Evolutionary conservation across 1,284 basidiomycete genomes (phyloP).

Genomic region (Microbotryum violaceum): DNA sequence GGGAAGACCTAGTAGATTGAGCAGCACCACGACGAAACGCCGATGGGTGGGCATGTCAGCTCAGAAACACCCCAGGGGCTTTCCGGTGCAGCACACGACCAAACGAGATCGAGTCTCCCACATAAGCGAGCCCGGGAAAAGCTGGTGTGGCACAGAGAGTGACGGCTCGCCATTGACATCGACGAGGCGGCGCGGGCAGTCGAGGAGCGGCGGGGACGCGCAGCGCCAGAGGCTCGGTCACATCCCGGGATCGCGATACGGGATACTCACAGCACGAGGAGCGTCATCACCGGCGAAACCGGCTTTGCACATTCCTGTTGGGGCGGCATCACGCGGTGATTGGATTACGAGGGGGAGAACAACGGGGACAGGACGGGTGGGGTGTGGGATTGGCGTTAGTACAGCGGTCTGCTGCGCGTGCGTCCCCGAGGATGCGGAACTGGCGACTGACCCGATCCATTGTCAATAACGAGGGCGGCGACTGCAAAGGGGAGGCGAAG

Average conservation of each 20-base stretch:
- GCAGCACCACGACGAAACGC: no score
- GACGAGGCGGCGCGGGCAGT: no score
- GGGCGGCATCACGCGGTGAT: slow-evolving; percentile 39
- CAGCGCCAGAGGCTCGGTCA: no score
- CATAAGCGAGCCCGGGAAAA: no score
- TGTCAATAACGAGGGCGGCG: slow-evolving; percentile 41
- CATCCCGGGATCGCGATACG: background rate
- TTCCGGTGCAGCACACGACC: no score
- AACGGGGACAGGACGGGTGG: background rate
- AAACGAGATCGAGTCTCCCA: no score
- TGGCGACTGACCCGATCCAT: slow-evolving; percentile 29
- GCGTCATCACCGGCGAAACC: slow-evolving; percentile 74
- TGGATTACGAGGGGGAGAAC: background rate
- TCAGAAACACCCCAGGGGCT: no score
- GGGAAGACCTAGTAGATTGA: slow-evolving; percentile 43
- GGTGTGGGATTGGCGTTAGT: background rate
- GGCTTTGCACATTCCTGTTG: slow-evolving; percentile 77
- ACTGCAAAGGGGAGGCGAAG: slow-evolving; percentile 26
- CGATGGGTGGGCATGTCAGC: background rate
- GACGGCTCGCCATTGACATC: no score
- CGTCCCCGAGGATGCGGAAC: background rate
- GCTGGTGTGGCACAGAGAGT: no score
- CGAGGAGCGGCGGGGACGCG: no score
- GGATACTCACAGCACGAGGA: slow-evolving; percentile 54
- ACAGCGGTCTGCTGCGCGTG: background rate